phyloP scores from a whole-genome alignment of 164 flowering plant species.

The Saururus chinensis region DNA sequence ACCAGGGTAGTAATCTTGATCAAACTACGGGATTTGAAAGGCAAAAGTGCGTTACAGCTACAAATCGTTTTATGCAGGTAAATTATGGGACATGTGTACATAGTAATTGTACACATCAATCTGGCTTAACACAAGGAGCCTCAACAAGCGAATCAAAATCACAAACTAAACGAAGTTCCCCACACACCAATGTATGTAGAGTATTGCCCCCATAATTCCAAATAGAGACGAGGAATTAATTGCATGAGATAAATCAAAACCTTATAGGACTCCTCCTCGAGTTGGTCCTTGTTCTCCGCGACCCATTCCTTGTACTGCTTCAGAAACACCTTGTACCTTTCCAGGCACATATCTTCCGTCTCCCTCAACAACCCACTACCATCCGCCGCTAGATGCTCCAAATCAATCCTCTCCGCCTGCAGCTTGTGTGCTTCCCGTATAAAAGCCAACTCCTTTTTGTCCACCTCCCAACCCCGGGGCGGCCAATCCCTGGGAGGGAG shows the following conservation, averaged over 20 bases:
- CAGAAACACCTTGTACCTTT: constrained; percentile 74
- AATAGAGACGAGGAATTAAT: too few relatives aligned
- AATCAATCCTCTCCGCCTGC: constrained; percentile 40
- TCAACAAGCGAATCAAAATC: too few relatives aligned
- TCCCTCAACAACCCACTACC: constrained; percentile 15
- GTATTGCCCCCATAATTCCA: too few relatives aligned
- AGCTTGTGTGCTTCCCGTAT: constrained; percentile 77
- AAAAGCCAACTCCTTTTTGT: constrained; percentile 60
- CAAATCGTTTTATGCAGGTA: not conserved
- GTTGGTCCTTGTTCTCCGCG: constrained; percentile 57
- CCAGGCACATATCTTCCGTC: constrained; percentile 36
- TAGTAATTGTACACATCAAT: too few relatives aligned
- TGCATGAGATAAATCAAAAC: constrained; percentile 17
- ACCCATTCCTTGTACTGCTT: constrained; percentile 94
- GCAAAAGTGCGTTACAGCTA: not conserved
- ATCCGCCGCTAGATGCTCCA: constrained; percentile 30
- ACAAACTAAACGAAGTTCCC: too few relatives aligned
- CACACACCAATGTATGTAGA: too few relatives aligned
- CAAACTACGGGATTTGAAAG: constrained; percentile 12
- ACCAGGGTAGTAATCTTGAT: constrained; percentile 90
- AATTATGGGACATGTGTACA: too few relatives aligned
- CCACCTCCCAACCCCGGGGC: constrained; percentile 84
- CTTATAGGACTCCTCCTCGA: constrained; percentile 91
- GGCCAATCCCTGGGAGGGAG: constrained; percentile 96
- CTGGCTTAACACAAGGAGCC: too few relatives aligned